Percentiles rank a stretch among this genome's conserved stretches.
Evolutionary conservation across 2,329 filamentous ascomycete genomes (phyloP).

Genomic region (Nigrograna mackinnonii): DNA sequence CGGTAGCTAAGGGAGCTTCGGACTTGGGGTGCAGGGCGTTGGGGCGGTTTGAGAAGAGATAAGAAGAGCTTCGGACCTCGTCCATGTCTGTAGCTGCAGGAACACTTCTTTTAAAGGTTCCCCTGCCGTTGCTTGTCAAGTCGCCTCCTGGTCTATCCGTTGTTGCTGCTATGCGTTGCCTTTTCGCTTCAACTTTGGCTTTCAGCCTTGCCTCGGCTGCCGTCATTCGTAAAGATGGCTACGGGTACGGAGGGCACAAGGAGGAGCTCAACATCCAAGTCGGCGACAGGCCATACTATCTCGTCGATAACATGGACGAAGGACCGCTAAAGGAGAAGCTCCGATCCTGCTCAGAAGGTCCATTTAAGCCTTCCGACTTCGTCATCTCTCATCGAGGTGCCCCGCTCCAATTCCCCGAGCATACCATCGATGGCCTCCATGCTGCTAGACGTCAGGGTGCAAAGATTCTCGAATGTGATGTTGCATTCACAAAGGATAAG

Average conservation of each 20-base stretch:
- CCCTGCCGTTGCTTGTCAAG: too few species aligned
- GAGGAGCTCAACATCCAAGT: conserved; percentile 36
- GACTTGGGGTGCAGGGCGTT: too few species aligned
- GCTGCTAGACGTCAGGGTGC: conserved; percentile 40
- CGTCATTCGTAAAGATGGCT: conserved; percentile 21
- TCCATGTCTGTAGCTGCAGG: too few species aligned
- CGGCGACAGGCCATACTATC: conserved; percentile 39
- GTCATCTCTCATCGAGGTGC: conserved; percentile 41
- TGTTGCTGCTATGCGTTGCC: conserved; percentile 35
- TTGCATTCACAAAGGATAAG: conserved; percentile 42
- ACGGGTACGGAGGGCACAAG: conserved; percentile 11
- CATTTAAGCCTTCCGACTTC: conserved; percentile 37
- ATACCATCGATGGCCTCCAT: conserved; percentile 32
- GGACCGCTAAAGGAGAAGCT: conserved; percentile 40
- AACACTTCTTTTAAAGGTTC: too few species aligned
- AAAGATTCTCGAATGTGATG: conserved; percentile 42
- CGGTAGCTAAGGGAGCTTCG: too few species aligned
- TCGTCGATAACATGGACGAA: conserved; percentile 43
- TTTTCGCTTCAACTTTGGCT: conserved; percentile 28
- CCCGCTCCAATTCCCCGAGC: conserved; percentile 40
- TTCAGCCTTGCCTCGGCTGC: conserved; percentile 30
- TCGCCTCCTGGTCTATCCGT: too few species aligned
- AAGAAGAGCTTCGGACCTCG: too few species aligned
- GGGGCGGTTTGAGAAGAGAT: too few species aligned
- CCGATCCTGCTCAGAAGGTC: conserved; percentile 39